Evolutionary conservation across 805 yeast species (phyloP), one percentile per base, ranked within the genome.

Genomic region (Komagataella kurtzmanii): DNA sequence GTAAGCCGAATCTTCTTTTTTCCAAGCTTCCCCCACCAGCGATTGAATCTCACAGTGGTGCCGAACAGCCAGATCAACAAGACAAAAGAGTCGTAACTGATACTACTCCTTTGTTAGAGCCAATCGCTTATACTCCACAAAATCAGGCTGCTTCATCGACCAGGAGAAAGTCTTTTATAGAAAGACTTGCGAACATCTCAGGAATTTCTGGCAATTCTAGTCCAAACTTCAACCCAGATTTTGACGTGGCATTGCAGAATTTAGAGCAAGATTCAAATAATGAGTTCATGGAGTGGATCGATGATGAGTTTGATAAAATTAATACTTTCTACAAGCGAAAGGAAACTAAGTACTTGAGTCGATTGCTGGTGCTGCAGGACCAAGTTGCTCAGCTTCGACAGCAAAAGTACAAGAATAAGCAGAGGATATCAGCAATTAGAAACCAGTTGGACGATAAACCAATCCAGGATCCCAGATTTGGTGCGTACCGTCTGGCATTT

Each of bases 271-370:
- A 50, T 14, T 75, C 71, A 10, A 72, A 70, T 47, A 55, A 62
- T 3, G 76, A 75, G 50, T 88, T 88, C 56, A 55, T 73, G n/a
- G 61, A 58, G 2, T 88, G 95, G 95, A 72, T 88, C 4, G 83
- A 85, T 51, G 51, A 57, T 0, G 84, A 88, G 61, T 67, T 83
- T 23, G 55, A 50, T 3, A 84, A 80, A 62, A 82, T 87, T 7
- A 80, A 85, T 44, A 49, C 40, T 0, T 88, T 88, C 59, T 88
- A 76, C 62, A 69, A 62, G 47, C 78, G 74, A 30, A 79, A 74
- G 56, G 95, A 86, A 58, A 69, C 71, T 24, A 83, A 77, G 21
- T 79, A 77, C 1, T 71, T 79, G 47, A 78, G 77, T 52, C 69
- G 91, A 53, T 83, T 75, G 56, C 63, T 80, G 10, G 59, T 82